Evolutionary conservation across 306 rosid genomes (phyloP).

Genomic region (Hippophae rhamnoides): DNA sequence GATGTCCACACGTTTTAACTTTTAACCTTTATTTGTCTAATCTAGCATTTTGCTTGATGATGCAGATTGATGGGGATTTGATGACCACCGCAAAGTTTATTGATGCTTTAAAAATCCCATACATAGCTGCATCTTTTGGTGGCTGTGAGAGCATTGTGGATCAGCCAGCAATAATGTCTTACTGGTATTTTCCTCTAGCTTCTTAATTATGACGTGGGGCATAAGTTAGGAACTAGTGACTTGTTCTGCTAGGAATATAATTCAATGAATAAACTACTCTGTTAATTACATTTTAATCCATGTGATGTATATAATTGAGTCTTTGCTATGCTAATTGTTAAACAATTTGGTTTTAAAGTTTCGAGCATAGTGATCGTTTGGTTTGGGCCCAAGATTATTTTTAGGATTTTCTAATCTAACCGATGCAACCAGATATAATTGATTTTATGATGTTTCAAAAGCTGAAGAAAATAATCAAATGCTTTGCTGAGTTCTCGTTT

Average conservation of each 20-base stretch:
- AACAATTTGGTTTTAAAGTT: no score
- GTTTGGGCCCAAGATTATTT: no score
- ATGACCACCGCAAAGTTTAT: constrained; percentile 53
- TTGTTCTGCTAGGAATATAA: no score
- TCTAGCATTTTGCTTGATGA: constrained; percentile 2
- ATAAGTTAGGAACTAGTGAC: no score
- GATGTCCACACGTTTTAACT: no score
- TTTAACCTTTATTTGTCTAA: background rate
- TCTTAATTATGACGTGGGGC: no score
- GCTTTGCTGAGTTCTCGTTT: constrained; percentile 1
- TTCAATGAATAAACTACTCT: no score
- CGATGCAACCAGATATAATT: no score
- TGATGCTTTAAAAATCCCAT: constrained; percentile 84
- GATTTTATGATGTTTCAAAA: no score
- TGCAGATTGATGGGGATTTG: constrained; percentile 80
- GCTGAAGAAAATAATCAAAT: background rate
- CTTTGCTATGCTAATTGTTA: background rate
- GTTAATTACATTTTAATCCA: background rate
- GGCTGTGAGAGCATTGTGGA: constrained; percentile 98
- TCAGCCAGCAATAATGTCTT: constrained; percentile 94
- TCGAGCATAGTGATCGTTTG: no score
- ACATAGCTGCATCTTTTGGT: constrained; percentile 93
- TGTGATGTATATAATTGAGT: background rate
- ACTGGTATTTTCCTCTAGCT: constrained; percentile 8
- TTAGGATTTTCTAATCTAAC: no score